Base-by-base conservation (phyloP, 2,329 filamentous ascomycete species). In the Cordyceps pruinosa region DNA sequence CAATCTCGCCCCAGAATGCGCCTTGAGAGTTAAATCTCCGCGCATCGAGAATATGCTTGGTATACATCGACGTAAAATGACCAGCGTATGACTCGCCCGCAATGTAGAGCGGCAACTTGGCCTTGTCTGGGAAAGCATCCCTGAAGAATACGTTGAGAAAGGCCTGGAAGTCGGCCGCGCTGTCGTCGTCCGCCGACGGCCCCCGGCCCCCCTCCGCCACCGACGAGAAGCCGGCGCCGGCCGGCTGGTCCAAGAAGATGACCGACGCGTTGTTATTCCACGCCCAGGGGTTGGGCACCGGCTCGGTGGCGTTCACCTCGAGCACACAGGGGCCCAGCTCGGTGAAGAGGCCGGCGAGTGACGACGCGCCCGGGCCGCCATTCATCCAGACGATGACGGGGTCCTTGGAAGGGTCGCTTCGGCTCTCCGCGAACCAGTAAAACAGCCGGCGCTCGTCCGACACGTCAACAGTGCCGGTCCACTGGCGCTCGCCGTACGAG, bases 371-470 rank as follows among this genome's bases (percentile, higher is more conserved):
- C 44, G 91, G 91, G 62, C 91, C 91, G 65, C 91, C 91, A 66
- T 96, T 96, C 68, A 96, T 79, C 80, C 90, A 92, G 62, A 94
- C 80, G 50, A 96, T 85, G 48, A 96, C 88, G 39, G 90, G 90
- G 71, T 96, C 91, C 67, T 90, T 95, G 81, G 90, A 83, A 61
- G 91, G 90, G 72, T 96, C 89, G 67, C 95, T 94, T 67, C 91
- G 87, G 57, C 90, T 96, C 75, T 96, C 91, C 66, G 96, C 96
- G 84, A 96, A 96, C 91, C 89, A 53, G 49, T 46, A 58, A 30
- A 58, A 54, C n/a, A 58, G 49, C 34, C 49, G 28, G 32, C 56
- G 42, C 4, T 48, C 44, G 26, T 58, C 49, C 9, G 42, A 34
- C 8, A 58, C 50, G 42, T 58, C 49, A 44, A 58, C 56, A 1